Percentiles rank a stretch among this genome's conserved stretches.
These are phyloP conservation scores for Botryotinia calthae DNA, from an alignment of 2,329 filamentous ascomycete species.

Conservation along the genomic window DNA sequence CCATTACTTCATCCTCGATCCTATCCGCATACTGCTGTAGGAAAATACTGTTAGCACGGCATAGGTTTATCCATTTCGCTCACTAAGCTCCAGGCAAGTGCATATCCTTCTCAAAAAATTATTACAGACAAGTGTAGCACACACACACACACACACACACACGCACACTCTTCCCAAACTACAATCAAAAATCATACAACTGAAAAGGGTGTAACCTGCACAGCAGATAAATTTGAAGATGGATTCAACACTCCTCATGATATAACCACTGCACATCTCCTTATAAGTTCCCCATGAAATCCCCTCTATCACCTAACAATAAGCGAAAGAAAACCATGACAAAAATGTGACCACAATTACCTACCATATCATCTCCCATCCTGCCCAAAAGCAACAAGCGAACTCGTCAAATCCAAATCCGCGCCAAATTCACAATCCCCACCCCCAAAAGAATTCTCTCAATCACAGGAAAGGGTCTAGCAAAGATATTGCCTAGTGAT, in stretches of 20 bases:
- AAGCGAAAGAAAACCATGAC: not conserved
- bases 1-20: not conserved
- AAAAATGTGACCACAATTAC: not conserved
- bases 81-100: not conserved
- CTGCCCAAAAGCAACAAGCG: not conserved
- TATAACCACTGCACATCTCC: not conserved
- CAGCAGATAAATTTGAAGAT: rapidly evolving
- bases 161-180: not conserved
- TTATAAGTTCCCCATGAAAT: not conserved
- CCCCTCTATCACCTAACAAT: not conserved
- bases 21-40: rapidly evolving
- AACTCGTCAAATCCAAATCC: not conserved
- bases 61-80: not conserved
- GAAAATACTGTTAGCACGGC: not conserved
- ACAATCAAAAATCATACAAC: not conserved
- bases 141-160: not conserved
- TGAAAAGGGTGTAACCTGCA: not conserved
- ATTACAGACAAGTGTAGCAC: not conserved
- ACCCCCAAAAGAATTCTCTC: not conserved
- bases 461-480: not conserved
- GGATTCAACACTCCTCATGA: not conserved
- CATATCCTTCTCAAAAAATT: too few relatives aligned
- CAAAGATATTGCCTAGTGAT: not conserved
- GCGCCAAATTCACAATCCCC: not conserved
- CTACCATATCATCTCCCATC: not conserved